Conservation (phyloP, 2,329 filamentous ascomycete genomes). For the Aspergillus sp. region DNA sequence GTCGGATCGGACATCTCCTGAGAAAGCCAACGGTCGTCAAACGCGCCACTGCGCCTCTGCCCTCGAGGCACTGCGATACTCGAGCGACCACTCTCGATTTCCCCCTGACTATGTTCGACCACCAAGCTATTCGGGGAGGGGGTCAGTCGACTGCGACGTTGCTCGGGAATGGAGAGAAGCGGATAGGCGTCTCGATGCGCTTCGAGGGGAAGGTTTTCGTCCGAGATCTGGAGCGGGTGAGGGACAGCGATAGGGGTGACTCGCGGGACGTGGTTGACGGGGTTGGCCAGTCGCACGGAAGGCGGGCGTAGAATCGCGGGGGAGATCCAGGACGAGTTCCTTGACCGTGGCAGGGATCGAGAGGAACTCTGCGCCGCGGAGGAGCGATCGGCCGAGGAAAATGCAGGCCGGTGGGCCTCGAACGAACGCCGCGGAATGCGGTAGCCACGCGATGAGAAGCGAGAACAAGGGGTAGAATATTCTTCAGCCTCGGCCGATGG, state of each 20-base stretch:
- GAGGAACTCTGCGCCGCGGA: slow-evolving; percentile 5
- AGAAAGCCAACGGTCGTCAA: slow-evolving; percentile 21
- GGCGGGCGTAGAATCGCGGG: slow-evolving; percentile 34
- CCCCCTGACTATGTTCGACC: slow-evolving; percentile 48
- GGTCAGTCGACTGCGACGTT: slow-evolving; percentile 54
- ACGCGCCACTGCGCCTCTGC: slow-evolving; percentile 37
- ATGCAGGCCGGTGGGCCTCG: slow-evolving; percentile 13
- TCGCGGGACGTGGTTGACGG: slow-evolving; percentile 60
- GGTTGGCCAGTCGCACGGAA: slow-evolving; percentile 59
- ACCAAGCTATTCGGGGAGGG: slow-evolving; percentile 46
- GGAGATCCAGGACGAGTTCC: slow-evolving; percentile 17
- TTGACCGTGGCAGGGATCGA: slow-evolving; percentile 11
- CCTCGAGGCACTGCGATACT: slow-evolving; percentile 53
- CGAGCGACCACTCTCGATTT: slow-evolving; percentile 50
- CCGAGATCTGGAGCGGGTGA: slow-evolving; percentile 29
- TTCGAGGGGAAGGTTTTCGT: slow-evolving; percentile 35
- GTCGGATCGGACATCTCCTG: slow-evolving; percentile 28
- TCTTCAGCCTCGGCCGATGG: slow-evolving; percentile 43
- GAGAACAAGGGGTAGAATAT: slow-evolving; percentile 4
- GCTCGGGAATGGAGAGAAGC: slow-evolving; percentile 58
- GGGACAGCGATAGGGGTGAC: slow-evolving; percentile 48
- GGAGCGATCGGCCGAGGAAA: slow-evolving; percentile 11
- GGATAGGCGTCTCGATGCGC: slow-evolving; percentile 52
- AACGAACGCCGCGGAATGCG: slow-evolving; percentile 15
- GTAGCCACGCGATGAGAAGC: slow-evolving; percentile 13